Evolutionary conservation across 371 early-diverging fungal species (phyloP).

Genomic region (Basidiobolus meristosporus): DNA sequence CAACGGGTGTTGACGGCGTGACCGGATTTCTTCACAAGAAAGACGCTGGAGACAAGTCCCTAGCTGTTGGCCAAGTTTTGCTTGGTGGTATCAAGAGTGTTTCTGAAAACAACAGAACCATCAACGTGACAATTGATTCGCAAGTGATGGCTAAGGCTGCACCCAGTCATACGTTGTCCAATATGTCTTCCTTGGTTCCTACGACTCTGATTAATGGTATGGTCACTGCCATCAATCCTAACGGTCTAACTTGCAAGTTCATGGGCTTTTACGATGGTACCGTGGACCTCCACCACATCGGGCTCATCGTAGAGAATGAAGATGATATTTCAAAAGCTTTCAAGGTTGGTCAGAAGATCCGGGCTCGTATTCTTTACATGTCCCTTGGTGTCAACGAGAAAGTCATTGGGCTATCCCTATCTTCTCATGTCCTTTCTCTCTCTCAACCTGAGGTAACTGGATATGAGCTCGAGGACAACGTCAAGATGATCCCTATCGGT

Average conservation of each 20-base stretch:
- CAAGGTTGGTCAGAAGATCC: conserved; percentile 25
- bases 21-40: conserved; percentile 44
- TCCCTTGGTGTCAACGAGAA: conserved; percentile 29
- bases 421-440: conserved; percentile 10
- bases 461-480: conserved; percentile 4
- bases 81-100: conserved; percentile 25
- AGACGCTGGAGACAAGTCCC: conserved; percentile 25
- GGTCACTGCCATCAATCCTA: conserved; percentile 22
- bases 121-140: conserved; percentile 33
- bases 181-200: conserved; percentile 34
- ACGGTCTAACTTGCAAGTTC: conserved; percentile 38
- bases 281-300: conserved; percentile 31
- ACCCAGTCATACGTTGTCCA: conserved; percentile 22
- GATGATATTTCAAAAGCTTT: conserved; percentile 20
- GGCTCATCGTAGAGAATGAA: conserved; percentile 7
- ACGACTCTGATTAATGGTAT: conserved; percentile 34
- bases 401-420: conserved; percentile 31
- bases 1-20: conserved; percentile 37
- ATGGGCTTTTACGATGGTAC: conserved; percentile 47
- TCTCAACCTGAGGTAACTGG: conserved; percentile 10
- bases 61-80: conserved; percentile 43
- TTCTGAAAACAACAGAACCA: conserved; percentile 25
- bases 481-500: conserved; percentile 24
- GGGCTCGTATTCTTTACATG: conserved; percentile 39
- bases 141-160: conserved; percentile 20